Conservation (phyloP, 352 stramenopile genomes). For the Globisporangium polare region DNA sequence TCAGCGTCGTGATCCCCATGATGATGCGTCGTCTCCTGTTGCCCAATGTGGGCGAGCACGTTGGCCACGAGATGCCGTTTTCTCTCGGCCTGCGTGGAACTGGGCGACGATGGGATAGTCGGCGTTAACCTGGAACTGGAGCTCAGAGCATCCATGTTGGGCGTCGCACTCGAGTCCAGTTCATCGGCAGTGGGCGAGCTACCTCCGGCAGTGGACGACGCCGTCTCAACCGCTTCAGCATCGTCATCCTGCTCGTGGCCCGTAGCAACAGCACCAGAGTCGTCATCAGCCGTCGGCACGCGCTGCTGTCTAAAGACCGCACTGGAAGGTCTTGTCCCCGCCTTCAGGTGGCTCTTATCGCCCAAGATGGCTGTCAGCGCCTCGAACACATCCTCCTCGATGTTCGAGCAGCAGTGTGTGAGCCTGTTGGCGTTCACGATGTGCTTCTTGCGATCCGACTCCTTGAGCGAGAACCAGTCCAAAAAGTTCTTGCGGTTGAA, state of each 20-base stretch:
- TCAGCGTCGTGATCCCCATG: background rate
- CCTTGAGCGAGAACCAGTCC: slow-evolving; percentile 15
- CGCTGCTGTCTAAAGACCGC: slow-evolving; percentile 8
- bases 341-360: background rate
- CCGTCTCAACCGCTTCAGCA: background rate
- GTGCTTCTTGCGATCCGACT: slow-evolving; percentile 17
- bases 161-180: background rate
- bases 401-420: slow-evolving; percentile 15
- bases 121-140: background rate
- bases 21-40: slow-evolving; percentile 2
- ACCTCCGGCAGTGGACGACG: background rate
- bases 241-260: background rate
- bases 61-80: slow-evolving; percentile 12
- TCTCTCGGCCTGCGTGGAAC: slow-evolving; percentile 4
- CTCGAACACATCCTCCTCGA: slow-evolving; percentile 15
- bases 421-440: slow-evolving; percentile 11
- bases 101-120: background rate
- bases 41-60: slow-evolving; percentile 11
- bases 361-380: slow-evolving; percentile 8
- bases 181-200: background rate
- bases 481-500: slow-evolving; percentile 17
- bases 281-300: background rate
- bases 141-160: background rate
- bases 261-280: background rate
- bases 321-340: slow-evolving; percentile 6